Base-by-base conservation (phyloP, 805 yeast species). In the Candida qinlingensis region DNA sequence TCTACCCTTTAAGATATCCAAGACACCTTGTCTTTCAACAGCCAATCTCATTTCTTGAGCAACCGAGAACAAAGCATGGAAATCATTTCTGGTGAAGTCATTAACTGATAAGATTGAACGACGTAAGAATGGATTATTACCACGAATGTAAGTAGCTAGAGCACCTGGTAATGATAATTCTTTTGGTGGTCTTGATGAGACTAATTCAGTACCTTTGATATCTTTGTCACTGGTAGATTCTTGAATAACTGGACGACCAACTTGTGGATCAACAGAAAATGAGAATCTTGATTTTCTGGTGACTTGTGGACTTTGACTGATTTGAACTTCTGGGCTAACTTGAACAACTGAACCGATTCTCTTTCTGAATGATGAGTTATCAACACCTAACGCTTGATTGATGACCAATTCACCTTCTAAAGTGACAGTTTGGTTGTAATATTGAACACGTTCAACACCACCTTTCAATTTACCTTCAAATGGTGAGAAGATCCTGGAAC, bases 21-120 rank as follows among this genome's bases (percentile, higher is more conserved):
- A 74, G 47, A 89, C 95, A 61, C 99, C 99, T 63, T 84, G 86
- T 73, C 98, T 86, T 73, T 92, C 97, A 52, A 94, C 99, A 41
- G 94, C 92, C 56, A 94, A 79, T 69, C 97, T 81, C 90, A 94
- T 84, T 72, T 95, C 98, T 74, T 92, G 97, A 38, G 99, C 99
- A 61, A 94, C 95, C 28, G 96, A 85, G 74, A 94, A 94, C 66
- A 94, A 76, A 30, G 90, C 80, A 67, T 92, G 99, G 69, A 95
- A 76, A 65, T 92, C 96, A 52, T 90, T 77, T 70, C 98, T 85
- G 55, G 79, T 76, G 66, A 92, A 82, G 64, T 90, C 92, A 63
- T 83, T 83, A 46, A 95, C 98, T 34, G 97, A 88, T 60, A 89
- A 73, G 48, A 94, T 83, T 47, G 91, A 86, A 68, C 83, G 85